Percentiles rank a stretch among this genome's conserved stretches.
These are phyloP conservation scores for Parastagonospora avenae DNA, from an alignment of 2,329 filamentous ascomycete species.

Conservation along the genomic window DNA sequence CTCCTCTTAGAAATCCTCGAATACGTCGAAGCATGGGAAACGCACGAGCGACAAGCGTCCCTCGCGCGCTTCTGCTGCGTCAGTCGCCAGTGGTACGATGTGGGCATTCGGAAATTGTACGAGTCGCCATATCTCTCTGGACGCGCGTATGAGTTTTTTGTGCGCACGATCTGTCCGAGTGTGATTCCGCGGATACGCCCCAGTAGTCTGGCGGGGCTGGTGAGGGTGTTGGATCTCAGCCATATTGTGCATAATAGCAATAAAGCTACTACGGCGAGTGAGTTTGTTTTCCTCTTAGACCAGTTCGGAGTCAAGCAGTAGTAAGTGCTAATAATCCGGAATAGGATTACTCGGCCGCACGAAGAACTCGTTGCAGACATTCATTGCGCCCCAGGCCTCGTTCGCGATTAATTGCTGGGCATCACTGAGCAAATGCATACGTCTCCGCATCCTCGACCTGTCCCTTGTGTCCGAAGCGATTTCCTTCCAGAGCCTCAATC, in stretches of 20 bases:
- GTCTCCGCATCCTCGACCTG: slow-evolving; percentile 58
- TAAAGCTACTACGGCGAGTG: slow-evolving; percentile 59
- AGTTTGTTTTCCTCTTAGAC: not conserved
- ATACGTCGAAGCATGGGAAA: slow-evolving; percentile 44
- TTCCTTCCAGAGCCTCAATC: slow-evolving; percentile 55
- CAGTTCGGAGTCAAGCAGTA: no score
- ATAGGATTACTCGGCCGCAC: slow-evolving; percentile 58
- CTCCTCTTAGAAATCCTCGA: slow-evolving; percentile 58
- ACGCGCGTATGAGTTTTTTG: slow-evolving; percentile 60
- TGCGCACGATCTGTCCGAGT: slow-evolving; percentile 59
- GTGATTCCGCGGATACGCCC: slow-evolving; percentile 56
- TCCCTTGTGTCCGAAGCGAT: slow-evolving; percentile 59
- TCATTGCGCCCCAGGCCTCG: slow-evolving; percentile 62
- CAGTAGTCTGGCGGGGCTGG: slow-evolving; percentile 55
- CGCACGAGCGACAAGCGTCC: slow-evolving; percentile 49
- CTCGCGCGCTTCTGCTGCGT: slow-evolving; percentile 59
- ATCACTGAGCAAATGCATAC: slow-evolving; percentile 60
- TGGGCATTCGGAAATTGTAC: slow-evolving; percentile 59
- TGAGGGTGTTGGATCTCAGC: slow-evolving; percentile 60
- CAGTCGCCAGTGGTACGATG: slow-evolving; percentile 60
- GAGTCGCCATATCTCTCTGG: slow-evolving; percentile 57
- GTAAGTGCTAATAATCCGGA: not conserved
- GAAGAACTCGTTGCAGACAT: slow-evolving; percentile 58
- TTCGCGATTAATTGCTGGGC: slow-evolving; percentile 64
- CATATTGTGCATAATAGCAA: slow-evolving; percentile 63